A percentile compares a stretch with the other conserved stretches of the same genome.
Evolutionary conservation across 2,329 filamentous ascomycete genomes (phyloP).

Genomic region (Hypoxylon sp.): DNA sequence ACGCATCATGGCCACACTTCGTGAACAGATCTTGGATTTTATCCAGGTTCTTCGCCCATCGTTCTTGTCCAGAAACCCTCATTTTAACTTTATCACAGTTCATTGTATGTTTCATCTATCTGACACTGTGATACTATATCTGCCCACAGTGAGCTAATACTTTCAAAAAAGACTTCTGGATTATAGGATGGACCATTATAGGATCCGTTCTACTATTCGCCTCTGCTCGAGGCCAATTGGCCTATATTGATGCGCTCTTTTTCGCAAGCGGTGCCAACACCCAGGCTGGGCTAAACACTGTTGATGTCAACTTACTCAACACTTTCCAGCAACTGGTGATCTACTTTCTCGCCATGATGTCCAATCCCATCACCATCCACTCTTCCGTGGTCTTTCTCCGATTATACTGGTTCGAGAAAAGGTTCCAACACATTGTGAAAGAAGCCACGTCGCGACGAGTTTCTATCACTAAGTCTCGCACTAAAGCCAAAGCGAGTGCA

Average conservation of each 20-base stretch:
- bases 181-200: conserved; percentile 80
- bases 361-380: conserved; percentile 88
- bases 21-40: conserved; percentile 59
- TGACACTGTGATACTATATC: background rate
- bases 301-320: conserved; percentile 76
- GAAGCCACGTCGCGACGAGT: conserved; percentile 78
- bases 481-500: conserved; percentile 63
- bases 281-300: conserved; percentile 92
- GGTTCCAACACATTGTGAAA: conserved; percentile 86
- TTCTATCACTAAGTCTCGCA: conserved; percentile 73
- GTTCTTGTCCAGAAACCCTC: conserved; percentile 72
- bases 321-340: conserved; percentile 82
- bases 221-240: conserved; percentile 68
- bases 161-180: conserved; percentile 76
- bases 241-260: conserved; percentile 90
- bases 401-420: conserved; percentile 98
- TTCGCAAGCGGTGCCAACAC: conserved; percentile 89
- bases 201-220: conserved; percentile 84
- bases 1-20: conserved; percentile 54
- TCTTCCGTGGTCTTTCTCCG: conserved; percentile 91
- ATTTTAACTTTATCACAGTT: conserved; percentile 85
- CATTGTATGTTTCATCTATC: conserved; percentile 74
- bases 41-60: conserved; percentile 68
- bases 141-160: conserved; percentile 29
- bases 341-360: conserved; percentile 78